Evolutionary conservation across 768 basidiomycete genomes (phyloP).

Genomic region (Panaeolus papilionaceus): DNA sequence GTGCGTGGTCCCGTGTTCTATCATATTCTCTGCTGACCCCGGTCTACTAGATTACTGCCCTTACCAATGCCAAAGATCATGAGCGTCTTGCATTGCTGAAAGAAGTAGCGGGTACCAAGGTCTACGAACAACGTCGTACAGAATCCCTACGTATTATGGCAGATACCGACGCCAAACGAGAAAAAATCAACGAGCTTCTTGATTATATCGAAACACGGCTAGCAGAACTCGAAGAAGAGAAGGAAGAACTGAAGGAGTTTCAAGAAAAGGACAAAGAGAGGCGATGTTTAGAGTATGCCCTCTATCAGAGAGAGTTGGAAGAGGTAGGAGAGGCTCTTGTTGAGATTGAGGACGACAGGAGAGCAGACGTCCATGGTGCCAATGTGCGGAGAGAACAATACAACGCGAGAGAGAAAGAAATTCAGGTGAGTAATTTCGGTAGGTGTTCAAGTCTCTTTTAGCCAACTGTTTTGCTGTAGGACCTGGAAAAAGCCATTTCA

Average conservation of each 20-base stretch:
- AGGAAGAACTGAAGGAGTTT: constrained; percentile 96
- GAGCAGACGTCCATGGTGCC: constrained; percentile 82
- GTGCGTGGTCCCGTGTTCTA: constrained; percentile 52
- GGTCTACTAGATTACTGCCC: constrained; percentile 78
- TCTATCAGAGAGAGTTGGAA: constrained; percentile 90
- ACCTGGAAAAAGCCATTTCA: constrained; percentile 74
- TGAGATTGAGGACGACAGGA: constrained; percentile 83
- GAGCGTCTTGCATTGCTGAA: constrained; percentile 95
- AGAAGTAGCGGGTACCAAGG: constrained; percentile 97
- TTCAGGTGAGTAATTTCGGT: constrained; percentile 60
- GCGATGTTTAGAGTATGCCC: constrained; percentile 91
- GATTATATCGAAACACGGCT: constrained; percentile 91
- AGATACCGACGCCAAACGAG: constrained; percentile 92
- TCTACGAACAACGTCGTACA: constrained; percentile 92
- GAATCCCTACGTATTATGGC: constrained; percentile 98
- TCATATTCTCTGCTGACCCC: constrained; percentile 20
- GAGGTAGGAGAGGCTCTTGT: constrained; percentile 88
- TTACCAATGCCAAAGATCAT: constrained; percentile 96
- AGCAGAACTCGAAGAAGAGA: constrained; percentile 94
- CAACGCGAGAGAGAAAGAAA: constrained; percentile 83
- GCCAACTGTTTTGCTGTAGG: constrained; percentile 46
- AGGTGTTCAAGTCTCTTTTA: background rate
- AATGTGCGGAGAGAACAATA: constrained; percentile 85
- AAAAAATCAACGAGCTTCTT: constrained; percentile 89
- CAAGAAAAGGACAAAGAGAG: constrained; percentile 96